Evolutionary conservation across 805 yeast species (phyloP), one percentile per base, ranked within the genome.

Genomic region (Ogataea trehaloabstinens): DNA sequence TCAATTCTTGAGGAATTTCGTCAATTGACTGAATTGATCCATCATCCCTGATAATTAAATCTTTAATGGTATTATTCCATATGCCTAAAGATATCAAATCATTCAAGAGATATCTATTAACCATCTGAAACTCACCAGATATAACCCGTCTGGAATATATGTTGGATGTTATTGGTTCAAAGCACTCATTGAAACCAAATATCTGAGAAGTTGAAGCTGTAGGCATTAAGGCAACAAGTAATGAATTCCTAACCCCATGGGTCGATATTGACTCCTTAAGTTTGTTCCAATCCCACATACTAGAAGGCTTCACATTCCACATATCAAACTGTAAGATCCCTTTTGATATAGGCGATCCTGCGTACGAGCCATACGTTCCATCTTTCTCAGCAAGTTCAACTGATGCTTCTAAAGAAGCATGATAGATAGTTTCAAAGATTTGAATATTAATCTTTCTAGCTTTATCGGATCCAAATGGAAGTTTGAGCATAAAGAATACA

Each of bases 191-290:
- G 70, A 76, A 87, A 28, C 97, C 98, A 37, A 91, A 70, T 36
- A 91, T 90, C 68, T 89, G 97, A 3, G 98, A 91, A 2, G 98
- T 91, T 1, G 97, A 88, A 2, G 98, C 98, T 13, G 98, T 91
- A 31, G 98, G 98, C 98, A 91, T 91, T 37, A 96, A 93, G 1
- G 95, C 97, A 24, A 90, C 85, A 13, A 90, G 62, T 40, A 91
- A 66, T 4, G 97, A 91, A 68, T 91, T 91, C 56, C 97, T 71
- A 29, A 91, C 54, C 34, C 98, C 98, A 54, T 78, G 64, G 45
- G 66, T 61, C 36, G 66, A 65, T 44, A 91, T 71, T 28, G 76
- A 66, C 8, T 64, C 67, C 63, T 84, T 88, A 52, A 88, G 63
- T 5, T 63, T 46, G 47, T 77, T 85, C 98, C 98, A 91, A 52